These are phyloP conservation scores for Boletus rubropictus DNA, from an alignment of 768 basidiomycete genomes.

Conservation along the genomic window DNA sequence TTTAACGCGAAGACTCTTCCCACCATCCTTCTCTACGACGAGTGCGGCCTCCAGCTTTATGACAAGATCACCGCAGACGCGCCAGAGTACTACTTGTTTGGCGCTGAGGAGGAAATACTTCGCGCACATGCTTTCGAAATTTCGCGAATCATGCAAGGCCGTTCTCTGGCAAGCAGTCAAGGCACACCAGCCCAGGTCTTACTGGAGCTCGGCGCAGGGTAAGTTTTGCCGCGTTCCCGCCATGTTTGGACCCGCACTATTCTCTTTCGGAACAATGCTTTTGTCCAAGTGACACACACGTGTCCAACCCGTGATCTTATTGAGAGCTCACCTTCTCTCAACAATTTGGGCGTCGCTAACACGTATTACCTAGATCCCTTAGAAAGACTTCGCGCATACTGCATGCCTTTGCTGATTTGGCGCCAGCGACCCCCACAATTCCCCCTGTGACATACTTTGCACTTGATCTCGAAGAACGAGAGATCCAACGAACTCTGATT, in stretches of 20 bases:
- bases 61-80: conserved; percentile 77
- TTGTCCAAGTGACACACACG: neutral
- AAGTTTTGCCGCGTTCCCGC: conserved; percentile 27
- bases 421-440: conserved; percentile 30
- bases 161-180: conserved; percentile 9
- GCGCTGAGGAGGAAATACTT: conserved; percentile 82
- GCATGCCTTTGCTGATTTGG: conserved; percentile 55
- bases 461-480: conserved; percentile 85
- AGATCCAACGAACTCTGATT: conserved; percentile 74
- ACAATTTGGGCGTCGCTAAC: conserved; percentile 8
- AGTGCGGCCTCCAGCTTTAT: conserved; percentile 78
- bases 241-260: neutral
- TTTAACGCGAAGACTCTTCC: conserved; percentile 60
- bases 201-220: conserved; percentile 95
- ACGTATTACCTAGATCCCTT: conserved; percentile 50
- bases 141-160: conserved; percentile 59
- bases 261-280: neutral
- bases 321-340: neutral
- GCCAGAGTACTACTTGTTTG: conserved; percentile 85
- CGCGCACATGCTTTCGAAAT: conserved; percentile 70
- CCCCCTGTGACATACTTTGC: conserved; percentile 80
- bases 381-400: conserved; percentile 87
- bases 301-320: neutral
- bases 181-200: conserved; percentile 49
- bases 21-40: conserved; percentile 81